These are phyloP conservation scores for Candida sanyaensis DNA, from an alignment of 1,139 yeast genomes.

Conservation along the genomic window DNA sequence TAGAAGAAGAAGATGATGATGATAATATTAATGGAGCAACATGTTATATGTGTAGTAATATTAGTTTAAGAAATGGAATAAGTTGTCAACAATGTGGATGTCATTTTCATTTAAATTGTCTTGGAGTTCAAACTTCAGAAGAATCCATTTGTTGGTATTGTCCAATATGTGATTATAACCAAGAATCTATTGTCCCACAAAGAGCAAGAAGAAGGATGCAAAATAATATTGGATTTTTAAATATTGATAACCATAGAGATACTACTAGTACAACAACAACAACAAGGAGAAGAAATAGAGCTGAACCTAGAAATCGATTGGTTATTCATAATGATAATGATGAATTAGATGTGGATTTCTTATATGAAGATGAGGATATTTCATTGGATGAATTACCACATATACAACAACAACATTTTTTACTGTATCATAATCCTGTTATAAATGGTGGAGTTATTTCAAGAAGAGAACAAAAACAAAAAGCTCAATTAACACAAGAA, in stretches of 20 bases:
- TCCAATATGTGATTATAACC: slow-evolving; percentile 44
- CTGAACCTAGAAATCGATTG: slow-evolving; percentile 11
- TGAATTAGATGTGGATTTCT: slow-evolving; percentile 40
- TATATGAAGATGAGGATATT: slow-evolving; percentile 20
- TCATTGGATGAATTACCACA: slow-evolving; percentile 9
- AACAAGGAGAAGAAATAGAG: background rate
- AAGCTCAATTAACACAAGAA: slow-evolving; percentile 32
- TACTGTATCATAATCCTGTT: slow-evolving; percentile 15
- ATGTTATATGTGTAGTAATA: slow-evolving; percentile 34
- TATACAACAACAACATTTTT: background rate
- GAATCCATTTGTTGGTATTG: slow-evolving; percentile 36
- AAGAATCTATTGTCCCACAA: slow-evolving; percentile 24
- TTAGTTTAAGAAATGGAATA: slow-evolving; percentile 9
- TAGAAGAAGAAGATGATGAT: slow-evolving; percentile 3
- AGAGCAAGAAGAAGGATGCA: background rate
- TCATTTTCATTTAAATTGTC: slow-evolving; percentile 37
- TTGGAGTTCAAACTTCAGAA: slow-evolving; percentile 17
- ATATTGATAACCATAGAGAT: background rate
- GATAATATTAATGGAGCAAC: slow-evolving; percentile 14
- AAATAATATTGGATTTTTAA: background rate
- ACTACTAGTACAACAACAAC: background rate
- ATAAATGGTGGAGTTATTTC: slow-evolving; percentile 45
- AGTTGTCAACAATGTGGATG: slow-evolving; percentile 36
- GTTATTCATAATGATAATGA: slow-evolving; percentile 33
- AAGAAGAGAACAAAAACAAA: slow-evolving; percentile 36